Conservation (phyloP, 257 asterid genomes). For the Solanum virginianum region DNA sequence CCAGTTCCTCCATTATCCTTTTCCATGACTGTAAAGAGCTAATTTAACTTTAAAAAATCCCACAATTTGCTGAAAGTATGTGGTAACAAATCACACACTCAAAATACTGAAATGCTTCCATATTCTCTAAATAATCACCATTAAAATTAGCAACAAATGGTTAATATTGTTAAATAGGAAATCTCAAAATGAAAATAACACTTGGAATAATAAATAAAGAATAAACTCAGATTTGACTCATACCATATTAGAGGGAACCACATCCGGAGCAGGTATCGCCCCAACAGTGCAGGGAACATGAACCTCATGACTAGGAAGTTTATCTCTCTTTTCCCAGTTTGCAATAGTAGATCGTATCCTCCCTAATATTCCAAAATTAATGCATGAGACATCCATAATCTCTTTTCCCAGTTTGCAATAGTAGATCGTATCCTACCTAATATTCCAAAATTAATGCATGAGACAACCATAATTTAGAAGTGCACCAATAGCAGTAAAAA, state of each 20-base stretch:
- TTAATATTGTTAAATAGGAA: background rate
- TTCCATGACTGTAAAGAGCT: background rate
- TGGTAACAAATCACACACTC: background rate
- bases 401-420: constrained; percentile 62
- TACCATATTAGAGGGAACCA: constrained; percentile 15
- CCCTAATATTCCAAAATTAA: constrained; percentile 24
- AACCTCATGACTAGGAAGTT: constrained; percentile 36
- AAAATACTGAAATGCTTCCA: background rate
- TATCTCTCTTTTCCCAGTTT: constrained; percentile 68
- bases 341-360: constrained; percentile 34
- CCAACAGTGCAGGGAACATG: constrained; percentile 42
- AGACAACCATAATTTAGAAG: background rate
- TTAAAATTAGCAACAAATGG: background rate
- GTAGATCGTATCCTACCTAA: constrained; percentile 42
- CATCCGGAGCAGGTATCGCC: constrained; percentile 29
- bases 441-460: constrained; percentile 3
- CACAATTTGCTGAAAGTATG: background rate
- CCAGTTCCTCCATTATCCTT: background rate
- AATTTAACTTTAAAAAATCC: background rate
- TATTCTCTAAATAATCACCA: background rate
- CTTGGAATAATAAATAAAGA: background rate
- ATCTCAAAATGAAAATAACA: background rate
- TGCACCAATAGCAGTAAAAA: background rate
- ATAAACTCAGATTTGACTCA: background rate
- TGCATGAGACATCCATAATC: constrained; percentile 3